Evolutionary conservation across 164 flowering plant genomes (phyloP).

Genomic region (Vitis labrusca): DNA sequence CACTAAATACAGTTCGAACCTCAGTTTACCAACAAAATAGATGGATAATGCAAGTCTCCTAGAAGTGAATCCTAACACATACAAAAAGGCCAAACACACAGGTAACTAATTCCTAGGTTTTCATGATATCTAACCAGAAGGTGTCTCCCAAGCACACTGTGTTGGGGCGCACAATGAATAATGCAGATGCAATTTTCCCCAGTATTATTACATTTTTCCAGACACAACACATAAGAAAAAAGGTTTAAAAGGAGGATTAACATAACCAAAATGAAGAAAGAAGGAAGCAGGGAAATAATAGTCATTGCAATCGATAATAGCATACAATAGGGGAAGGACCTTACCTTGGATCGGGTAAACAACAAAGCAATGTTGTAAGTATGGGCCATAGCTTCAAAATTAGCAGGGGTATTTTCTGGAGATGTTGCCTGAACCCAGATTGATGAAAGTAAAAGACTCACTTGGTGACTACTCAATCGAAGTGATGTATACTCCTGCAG

Average conservation of each 20-base stretch:
- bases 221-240: neutral
- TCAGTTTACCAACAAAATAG: too few relatives aligned
- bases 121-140: neutral
- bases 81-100: too few relatives aligned
- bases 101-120: neutral
- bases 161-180: neutral
- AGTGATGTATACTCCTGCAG: slow-evolving; percentile 55
- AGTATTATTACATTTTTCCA: neutral
- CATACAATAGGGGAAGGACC: slow-evolving; percentile 5
- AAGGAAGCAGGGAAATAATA: neutral
- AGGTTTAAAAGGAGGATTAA: neutral
- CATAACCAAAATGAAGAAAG: neutral
- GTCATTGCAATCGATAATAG: neutral
- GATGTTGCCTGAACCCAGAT: slow-evolving; percentile 86
- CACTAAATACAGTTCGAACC: too few relatives aligned
- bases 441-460: slow-evolving; percentile 79
- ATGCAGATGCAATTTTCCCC: neutral
- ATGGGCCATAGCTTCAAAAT: slow-evolving; percentile 86
- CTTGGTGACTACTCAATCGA: slow-evolving; percentile 82
- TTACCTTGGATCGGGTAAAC: slow-evolving; percentile 72
- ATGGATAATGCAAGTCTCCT: too few relatives aligned
- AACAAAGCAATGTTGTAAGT: slow-evolving; percentile 59
- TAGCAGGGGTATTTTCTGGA: slow-evolving; percentile 60
- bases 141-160: neutral
- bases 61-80: too few relatives aligned